Evolutionary conservation across 2,329 filamentous ascomycete genomes (phyloP).

Genomic region (Colletotrichum falcatum): DNA sequence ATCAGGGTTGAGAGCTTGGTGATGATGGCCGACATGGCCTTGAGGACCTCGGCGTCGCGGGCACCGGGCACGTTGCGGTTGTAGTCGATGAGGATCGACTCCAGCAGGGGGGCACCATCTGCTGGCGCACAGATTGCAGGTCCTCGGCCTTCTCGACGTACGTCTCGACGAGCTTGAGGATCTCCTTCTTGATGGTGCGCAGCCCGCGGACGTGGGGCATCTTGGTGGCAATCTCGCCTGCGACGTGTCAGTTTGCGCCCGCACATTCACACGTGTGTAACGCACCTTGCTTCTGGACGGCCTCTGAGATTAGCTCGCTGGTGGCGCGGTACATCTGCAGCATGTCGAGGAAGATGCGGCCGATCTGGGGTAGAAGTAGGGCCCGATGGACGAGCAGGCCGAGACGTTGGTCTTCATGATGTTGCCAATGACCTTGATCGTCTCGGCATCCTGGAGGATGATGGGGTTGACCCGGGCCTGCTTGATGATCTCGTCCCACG

Average conservation of each 20-base stretch:
- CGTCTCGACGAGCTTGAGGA: constrained; percentile 96
- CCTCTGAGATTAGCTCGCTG: constrained; percentile 95
- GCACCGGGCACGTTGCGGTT: constrained; percentile 96
- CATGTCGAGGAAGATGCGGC: constrained; percentile 98
- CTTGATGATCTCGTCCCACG: constrained; percentile 95
- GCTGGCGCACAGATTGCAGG: constrained; percentile 89
- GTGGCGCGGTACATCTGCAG: constrained; percentile 98
- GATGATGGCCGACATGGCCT: constrained; percentile 97
- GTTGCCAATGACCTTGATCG: constrained; percentile 98
- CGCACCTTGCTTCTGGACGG: constrained; percentile 63
- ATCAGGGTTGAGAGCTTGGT: constrained; percentile 95
- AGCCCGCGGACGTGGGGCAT: constrained; percentile 96
- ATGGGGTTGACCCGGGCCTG: constrained; percentile 86
- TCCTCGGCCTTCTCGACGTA: constrained; percentile 99
- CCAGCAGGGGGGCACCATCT: constrained; percentile 97
- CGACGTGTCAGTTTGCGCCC: background rate
- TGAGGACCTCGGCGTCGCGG: constrained; percentile 94
- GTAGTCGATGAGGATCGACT: constrained; percentile 95
- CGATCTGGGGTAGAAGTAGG: constrained; percentile 98
- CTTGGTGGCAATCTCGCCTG: constrained; percentile 94
- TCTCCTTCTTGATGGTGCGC: constrained; percentile 99
- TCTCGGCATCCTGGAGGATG: constrained; percentile 90
- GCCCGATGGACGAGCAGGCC: constrained; percentile 95
- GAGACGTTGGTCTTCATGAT: constrained; percentile 99
- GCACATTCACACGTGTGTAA: background rate